Base-by-base conservation (phyloP, 129 eudicot genomes). In the Ambrosia trifida region DNA sequence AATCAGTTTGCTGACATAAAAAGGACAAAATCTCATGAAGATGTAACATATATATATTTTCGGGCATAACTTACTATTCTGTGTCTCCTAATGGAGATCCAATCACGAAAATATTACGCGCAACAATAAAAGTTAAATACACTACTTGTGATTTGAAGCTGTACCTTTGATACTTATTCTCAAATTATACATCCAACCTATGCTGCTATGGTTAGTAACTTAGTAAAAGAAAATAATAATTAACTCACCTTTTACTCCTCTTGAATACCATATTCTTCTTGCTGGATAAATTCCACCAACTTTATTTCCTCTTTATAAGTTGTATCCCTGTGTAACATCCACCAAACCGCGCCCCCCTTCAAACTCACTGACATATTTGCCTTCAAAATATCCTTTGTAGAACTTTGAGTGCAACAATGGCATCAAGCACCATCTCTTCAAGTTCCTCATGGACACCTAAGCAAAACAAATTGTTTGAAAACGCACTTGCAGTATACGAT, bases 391-490 rank as follows among this genome's bases (percentile, higher is more conserved):
- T 50, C 4, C 28, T 4, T 49, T 67, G 7, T 7, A 10, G 30
- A 38, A n/a, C 40, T 60, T 68, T 9, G 18, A 76, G 76, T 41
- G 45, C 57, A 70, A 49, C n/a, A 44, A 89, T 84, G 90, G 77
- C 90, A 75, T 82, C 84, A 69, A 75, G 72, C 43, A 77, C 87
- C n/a, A 32, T 79, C 56, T 76, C 87, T n/a, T 74, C 92, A 58
- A 57, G 73, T 74, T 84, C 88, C 50, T 72, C 79, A 12, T 89
- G 93, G 96, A 86, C 96, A 46, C 14, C 86, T 14, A 68, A 68
- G 70, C 88, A 86, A 76, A 89, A 86, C 89, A 89, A 89, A 40
- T 64, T 79, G 64, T 86, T 89, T 56, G 96, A 89, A 67, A 84
- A 82, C 72, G 93, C 93, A 5, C 83, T 89, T 69, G 96, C 93